Conservation (phyloP, 495 filamentous ascomycete species). For the Xylaria longipes region DNA sequence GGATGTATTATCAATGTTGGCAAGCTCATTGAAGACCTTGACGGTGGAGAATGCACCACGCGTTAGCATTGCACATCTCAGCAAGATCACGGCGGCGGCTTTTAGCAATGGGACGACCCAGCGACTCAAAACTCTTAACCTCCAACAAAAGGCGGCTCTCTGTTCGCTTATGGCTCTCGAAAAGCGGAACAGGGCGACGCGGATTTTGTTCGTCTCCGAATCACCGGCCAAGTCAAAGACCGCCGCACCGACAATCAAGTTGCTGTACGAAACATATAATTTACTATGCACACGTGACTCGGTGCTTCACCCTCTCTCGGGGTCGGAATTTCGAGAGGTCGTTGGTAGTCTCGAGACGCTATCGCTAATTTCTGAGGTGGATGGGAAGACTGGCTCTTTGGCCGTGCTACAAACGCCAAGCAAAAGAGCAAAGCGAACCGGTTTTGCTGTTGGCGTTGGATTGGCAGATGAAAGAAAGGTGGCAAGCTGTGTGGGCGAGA, state of each 20-base stretch:
- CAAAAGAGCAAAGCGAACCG: conserved; percentile 58
- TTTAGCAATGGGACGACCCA: conserved; percentile 86
- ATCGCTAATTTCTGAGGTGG: conserved; percentile 78
- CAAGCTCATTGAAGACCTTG: conserved; percentile 63
- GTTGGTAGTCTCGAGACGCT: conserved; percentile 87
- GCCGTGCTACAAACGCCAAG: conserved; percentile 63
- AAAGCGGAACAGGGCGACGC: conserved; percentile 59
- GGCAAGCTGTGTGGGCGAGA: conserved; percentile 77
- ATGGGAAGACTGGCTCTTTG: conserved; percentile 70
- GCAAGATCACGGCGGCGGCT: conserved; percentile 82
- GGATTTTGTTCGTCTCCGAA: conserved; percentile 47
- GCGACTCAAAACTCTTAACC: conserved; percentile 82
- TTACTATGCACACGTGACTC: conserved; percentile 81
- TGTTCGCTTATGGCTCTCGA: conserved; percentile 87
- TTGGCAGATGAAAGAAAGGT: conserved; percentile 71
- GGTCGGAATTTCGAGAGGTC: conserved; percentile 92
- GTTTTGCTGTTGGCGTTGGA: conserved; percentile 42
- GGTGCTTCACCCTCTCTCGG: conserved; percentile 82
- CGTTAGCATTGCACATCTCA: conserved; percentile 87
- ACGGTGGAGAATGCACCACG: conserved; percentile 80
- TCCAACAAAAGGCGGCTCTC: conserved; percentile 95
- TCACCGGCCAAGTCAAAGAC: conserved; percentile 50
- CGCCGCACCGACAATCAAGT: conserved; percentile 74
- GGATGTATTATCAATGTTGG: conserved; percentile 41
- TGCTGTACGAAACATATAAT: conserved; percentile 79